Evolutionary conservation across 1,284 basidiomycete species (phyloP).

Genomic region (Naganishia liquefaciens): DNA sequence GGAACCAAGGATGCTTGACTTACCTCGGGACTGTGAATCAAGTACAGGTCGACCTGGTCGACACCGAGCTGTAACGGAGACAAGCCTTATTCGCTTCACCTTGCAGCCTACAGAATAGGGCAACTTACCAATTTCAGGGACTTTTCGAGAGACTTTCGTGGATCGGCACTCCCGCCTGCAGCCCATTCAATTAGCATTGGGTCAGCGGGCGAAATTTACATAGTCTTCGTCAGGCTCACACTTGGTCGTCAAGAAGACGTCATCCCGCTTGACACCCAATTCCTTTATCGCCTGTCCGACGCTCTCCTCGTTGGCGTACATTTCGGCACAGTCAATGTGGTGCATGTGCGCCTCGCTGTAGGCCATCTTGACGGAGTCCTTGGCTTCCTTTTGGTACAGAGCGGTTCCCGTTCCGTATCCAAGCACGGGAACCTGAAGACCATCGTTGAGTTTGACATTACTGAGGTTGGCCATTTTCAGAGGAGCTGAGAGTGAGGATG

Average conservation of each 20-base stretch:
- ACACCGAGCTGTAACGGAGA: slow-evolving; percentile 60
- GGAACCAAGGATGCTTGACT: slow-evolving; percentile 29
- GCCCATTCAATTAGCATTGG: neutral
- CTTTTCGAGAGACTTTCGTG: slow-evolving; percentile 44
- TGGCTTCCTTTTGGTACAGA: slow-evolving; percentile 33
- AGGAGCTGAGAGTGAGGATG: neutral
- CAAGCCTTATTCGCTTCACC: neutral
- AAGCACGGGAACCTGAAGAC: slow-evolving; percentile 32
- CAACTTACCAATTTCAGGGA: slow-evolving; percentile 44
- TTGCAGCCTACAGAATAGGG: neutral
- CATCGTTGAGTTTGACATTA: slow-evolving; percentile 33
- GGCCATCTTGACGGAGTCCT: slow-evolving; percentile 33
- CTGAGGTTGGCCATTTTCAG: slow-evolving; percentile 19
- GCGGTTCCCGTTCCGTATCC: slow-evolving; percentile 35
- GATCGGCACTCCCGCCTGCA: slow-evolving; percentile 30
- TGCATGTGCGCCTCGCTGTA: slow-evolving; percentile 48
- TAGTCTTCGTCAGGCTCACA: slow-evolving; percentile 38
- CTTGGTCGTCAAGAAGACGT: slow-evolving; percentile 62
- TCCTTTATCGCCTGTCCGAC: slow-evolving; percentile 60
- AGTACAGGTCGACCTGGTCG: slow-evolving; percentile 65
- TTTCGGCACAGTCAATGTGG: slow-evolving; percentile 51
- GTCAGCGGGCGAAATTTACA: neutral
- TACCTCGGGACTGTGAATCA: slow-evolving; percentile 67
- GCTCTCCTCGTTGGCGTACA: slow-evolving; percentile 56
- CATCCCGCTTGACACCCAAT: slow-evolving; percentile 57